These are phyloP conservation scores for Clonostachys chloroleuca DNA, from an alignment of 2,329 filamentous ascomycete species.

Conservation along the genomic window DNA sequence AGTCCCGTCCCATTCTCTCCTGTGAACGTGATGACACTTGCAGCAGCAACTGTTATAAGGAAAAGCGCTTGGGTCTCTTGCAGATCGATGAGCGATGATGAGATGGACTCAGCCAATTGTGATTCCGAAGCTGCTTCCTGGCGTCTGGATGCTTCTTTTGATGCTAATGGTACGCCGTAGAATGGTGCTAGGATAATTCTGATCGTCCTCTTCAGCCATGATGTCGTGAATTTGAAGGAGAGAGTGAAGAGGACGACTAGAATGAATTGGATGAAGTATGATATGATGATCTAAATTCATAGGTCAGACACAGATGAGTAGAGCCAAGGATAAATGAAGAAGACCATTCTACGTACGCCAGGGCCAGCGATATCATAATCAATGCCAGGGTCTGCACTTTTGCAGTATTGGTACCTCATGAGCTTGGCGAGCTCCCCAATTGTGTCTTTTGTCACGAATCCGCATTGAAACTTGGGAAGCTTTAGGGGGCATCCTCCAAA, in stretches of 20 bases:
- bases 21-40: not conserved
- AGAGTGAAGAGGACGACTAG: not conserved
- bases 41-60: not conserved
- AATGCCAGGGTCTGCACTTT: not conserved
- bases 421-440: not conserved
- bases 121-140: not conserved
- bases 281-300: not conserved
- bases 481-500: not conserved
- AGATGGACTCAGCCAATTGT: not conserved
- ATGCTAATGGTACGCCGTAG: too few relatives aligned
- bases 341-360: not conserved
- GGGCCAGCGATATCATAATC: constrained; percentile 8
- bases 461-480: not conserved
- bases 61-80: constrained; percentile 11
- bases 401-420: not conserved
- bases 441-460: not conserved
- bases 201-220: not conserved
- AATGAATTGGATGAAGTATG: not conserved
- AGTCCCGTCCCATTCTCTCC: not conserved
- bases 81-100: not conserved
- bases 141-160: not conserved
- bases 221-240: not conserved
- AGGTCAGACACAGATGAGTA: too few relatives aligned
- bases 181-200: too few relatives aligned
- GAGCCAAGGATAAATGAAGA: too few relatives aligned